A percentile compares a stretch with the other conserved stretches of the same genome.
Evolutionary conservation across 2,329 filamentous ascomycete species (phyloP).

Genomic region (Elsinoe necatrix): DNA sequence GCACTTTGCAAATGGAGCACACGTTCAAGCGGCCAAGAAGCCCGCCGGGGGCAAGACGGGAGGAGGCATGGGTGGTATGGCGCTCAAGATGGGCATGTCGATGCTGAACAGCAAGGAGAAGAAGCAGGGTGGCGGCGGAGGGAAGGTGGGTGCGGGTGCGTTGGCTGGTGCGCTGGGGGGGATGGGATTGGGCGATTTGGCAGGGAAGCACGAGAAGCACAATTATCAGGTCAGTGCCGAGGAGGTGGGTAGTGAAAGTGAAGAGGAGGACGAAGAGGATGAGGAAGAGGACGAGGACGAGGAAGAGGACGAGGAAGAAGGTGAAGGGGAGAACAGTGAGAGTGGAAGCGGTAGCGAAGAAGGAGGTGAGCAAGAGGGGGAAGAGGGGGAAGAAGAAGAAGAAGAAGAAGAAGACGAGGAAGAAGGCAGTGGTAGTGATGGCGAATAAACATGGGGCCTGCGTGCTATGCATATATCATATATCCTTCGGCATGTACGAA

Average conservation of each 20-base stretch:
- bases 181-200: not conserved
- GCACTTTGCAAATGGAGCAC: not conserved
- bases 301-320: not conserved
- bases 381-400: not conserved
- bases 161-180: not conserved
- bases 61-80: slow-evolving; percentile 3
- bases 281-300: not conserved
- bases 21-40: not conserved
- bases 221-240: not conserved
- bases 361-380: not conserved
- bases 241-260: slow-evolving; percentile 11
- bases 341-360: not conserved
- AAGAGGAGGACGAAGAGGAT: slow-evolving; percentile 2
- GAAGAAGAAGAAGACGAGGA: slow-evolving; percentile 10
- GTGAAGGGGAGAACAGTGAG: not conserved
- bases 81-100: slow-evolving; percentile 3
- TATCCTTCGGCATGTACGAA: not conserved
- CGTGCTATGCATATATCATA: not conserved
- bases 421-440: slow-evolving; percentile 10
- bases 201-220: not conserved
- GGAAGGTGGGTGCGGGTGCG: not conserved
- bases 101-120: not conserved
- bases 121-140: not conserved
- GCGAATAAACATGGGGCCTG: not conserved
- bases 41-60: not conserved